Percentiles rank a stretch among this genome's conserved stretches.
phyloP scores from a whole-genome alignment of 257 asterid species.

The Sherardia arvensis region DNA sequence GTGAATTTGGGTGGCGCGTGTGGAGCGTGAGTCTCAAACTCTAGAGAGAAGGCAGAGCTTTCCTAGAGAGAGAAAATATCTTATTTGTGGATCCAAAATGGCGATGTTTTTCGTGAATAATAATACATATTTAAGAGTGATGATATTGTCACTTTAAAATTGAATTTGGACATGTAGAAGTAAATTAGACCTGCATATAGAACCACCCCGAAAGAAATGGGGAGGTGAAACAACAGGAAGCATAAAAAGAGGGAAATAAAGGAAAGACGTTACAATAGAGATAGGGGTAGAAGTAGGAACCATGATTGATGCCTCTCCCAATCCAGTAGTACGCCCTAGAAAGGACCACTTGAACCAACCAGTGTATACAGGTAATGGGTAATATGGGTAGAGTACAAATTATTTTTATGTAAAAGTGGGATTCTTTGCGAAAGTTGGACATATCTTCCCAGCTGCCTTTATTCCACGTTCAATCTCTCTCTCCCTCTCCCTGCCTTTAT shows the following conservation, averaged over 20 bases:
- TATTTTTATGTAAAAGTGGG: conserved; percentile 20
- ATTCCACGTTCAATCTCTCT: conserved; percentile 6
- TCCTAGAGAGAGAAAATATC: no score
- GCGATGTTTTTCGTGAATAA: no score
- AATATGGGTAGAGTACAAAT: no score
- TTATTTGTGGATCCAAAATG: no score
- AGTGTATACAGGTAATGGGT: no score
- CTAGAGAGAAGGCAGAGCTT: no score
- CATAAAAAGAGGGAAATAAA: background rate
- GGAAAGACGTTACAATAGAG: background rate
- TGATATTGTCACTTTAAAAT: no score
- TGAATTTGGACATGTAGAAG: no score
- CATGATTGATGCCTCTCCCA: conserved; percentile 10
- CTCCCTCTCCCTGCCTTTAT: background rate
- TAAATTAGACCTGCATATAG: no score
- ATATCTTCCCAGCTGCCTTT: conserved; percentile 11
- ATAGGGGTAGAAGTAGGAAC: background rate
- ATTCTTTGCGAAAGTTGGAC: conserved; percentile 28
- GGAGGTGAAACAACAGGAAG: background rate
- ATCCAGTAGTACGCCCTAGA: conserved; percentile 14
- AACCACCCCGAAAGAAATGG: background rate
- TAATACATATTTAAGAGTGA: no score
- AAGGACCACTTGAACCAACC: conserved; percentile 22
- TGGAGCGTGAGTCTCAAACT: no score
- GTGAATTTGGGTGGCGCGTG: no score